phyloP scores from a whole-genome alignment of 2,329 filamentous ascomycete genomes.

The Talaromyces pinophilus region DNA sequence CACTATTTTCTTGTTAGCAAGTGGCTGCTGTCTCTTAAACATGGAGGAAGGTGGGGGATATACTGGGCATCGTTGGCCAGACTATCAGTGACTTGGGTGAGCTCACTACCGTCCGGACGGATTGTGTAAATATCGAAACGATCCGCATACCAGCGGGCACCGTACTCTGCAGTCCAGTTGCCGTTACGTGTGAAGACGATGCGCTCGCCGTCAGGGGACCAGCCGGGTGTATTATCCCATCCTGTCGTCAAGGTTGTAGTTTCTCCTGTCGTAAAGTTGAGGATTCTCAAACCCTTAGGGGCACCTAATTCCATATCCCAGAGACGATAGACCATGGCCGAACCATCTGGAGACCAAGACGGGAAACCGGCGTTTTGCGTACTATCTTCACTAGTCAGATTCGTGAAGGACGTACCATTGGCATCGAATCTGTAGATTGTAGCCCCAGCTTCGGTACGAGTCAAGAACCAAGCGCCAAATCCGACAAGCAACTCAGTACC shows the following conservation, averaged over 20 bases:
- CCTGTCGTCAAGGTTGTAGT: neutral
- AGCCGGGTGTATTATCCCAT: neutral
- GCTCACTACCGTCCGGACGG: neutral
- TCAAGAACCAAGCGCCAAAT: conserved; percentile 30
- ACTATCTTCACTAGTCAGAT: neutral
- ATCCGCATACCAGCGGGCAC: neutral
- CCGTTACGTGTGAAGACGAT: neutral
- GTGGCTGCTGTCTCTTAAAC: neutral
- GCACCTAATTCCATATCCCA: neutral
- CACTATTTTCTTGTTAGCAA: conserved; percentile 23
- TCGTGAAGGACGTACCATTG: neutral
- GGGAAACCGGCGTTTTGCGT: neutral
- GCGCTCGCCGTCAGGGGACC: neutral
- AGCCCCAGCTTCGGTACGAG: neutral
- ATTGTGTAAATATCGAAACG: neutral
- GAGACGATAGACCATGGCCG: neutral
- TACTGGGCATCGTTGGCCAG: neutral
- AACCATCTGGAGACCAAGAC: neutral
- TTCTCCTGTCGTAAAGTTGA: neutral
- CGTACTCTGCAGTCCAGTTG: neutral
- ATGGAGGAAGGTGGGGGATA: neutral
- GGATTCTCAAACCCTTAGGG: neutral
- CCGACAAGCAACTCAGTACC: conserved; percentile 44
- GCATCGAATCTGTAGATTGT: neutral
- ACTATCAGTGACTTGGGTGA: neutral